phyloP scores from a whole-genome alignment of 805 yeast species.

The Zygosaccharomyces bisporus region DNA sequence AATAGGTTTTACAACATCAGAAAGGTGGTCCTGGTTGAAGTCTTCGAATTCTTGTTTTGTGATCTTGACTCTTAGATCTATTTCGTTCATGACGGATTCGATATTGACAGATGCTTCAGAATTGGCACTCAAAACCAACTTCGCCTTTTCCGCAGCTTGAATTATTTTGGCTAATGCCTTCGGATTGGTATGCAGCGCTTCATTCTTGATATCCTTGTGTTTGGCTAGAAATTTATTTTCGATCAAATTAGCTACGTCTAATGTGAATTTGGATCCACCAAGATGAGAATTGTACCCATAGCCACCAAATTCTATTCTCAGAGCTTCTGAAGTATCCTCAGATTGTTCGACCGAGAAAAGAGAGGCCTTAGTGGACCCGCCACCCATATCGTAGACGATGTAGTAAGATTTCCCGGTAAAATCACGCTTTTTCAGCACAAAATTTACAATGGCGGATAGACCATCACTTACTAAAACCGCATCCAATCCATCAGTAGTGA shows the following conservation, averaged over 20 bases:
- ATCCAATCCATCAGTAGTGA: slow-evolving; percentile 55
- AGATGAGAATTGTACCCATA: slow-evolving; percentile 62
- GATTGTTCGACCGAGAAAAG: slow-evolving; percentile 56
- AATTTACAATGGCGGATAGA: slow-evolving; percentile 83
- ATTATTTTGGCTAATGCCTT: slow-evolving; percentile 64
- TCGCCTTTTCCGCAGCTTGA: slow-evolving; percentile 86
- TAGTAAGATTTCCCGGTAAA: slow-evolving; percentile 43
- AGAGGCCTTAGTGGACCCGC: slow-evolving; percentile 86
- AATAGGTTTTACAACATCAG: slow-evolving; percentile 53
- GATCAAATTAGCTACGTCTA: slow-evolving; percentile 57
- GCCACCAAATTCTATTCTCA: slow-evolving; percentile 62
- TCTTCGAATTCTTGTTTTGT: slow-evolving; percentile 78
- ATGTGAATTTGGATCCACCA: slow-evolving; percentile 76
- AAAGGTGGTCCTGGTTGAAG: slow-evolving; percentile 41
- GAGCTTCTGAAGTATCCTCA: slow-evolving; percentile 40
- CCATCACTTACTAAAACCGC: slow-evolving; percentile 79
- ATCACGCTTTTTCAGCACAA: slow-evolving; percentile 42
- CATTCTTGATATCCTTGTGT: slow-evolving; percentile 39
- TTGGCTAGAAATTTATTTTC: slow-evolving; percentile 52
- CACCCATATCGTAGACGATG: slow-evolving; percentile 85
- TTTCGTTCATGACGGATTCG: slow-evolving; percentile 69
- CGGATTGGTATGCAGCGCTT: slow-evolving; percentile 44
- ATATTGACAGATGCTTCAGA: slow-evolving; percentile 70
- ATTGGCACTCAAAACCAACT: slow-evolving; percentile 83
- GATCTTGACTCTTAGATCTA: slow-evolving; percentile 65